Percentiles rank a stretch among this genome's conserved stretches.
phyloP scores from a whole-genome alignment of 1,284 basidiomycete species.

The Cutaneotrichosporon mucoides region DNA sequence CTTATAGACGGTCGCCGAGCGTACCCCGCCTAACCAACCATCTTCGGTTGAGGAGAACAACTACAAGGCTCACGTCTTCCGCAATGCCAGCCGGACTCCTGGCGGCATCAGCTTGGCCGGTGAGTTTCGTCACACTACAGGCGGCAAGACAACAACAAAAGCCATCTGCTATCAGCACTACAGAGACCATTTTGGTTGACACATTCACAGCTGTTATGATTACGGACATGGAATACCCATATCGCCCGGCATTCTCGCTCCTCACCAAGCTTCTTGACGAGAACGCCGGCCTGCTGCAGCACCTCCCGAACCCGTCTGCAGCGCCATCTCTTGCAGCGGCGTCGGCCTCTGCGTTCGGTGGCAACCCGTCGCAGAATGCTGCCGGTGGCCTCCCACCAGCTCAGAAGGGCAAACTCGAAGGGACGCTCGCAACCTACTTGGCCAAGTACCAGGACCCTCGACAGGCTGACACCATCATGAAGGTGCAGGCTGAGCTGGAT shows the following conservation, averaged over 20 bases:
- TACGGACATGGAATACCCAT: constrained; percentile 93
- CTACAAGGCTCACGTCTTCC: constrained; percentile 89
- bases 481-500: constrained; percentile 95
- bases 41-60: constrained; percentile 94
- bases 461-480: constrained; percentile 98
- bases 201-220: constrained; percentile 71
- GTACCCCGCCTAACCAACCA: constrained; percentile 78
- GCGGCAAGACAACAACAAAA: no score
- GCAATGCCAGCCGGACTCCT: constrained; percentile 37
- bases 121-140: constrained; percentile 44
- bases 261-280: constrained; percentile 93
- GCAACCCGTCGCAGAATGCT: constrained; percentile 45
- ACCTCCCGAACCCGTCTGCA: constrained; percentile 46
- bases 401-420: constrained; percentile 51
- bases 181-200: constrained; percentile 7
- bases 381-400: constrained; percentile 47
- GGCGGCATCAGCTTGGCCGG: constrained; percentile 58
- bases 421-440: constrained; percentile 70
- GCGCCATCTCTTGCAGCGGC: constrained; percentile 41
- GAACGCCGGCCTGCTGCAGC: constrained; percentile 67
- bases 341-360: constrained; percentile 41
- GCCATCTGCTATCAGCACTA: no score
- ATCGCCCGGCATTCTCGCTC: constrained; percentile 92
- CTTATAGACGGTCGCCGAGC: constrained; percentile 75
- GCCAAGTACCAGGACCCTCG: constrained; percentile 95